Evolutionary conservation across 2,329 filamentous ascomycete species (phyloP).

Genomic region (Pyrenochaeta sp.): DNA sequence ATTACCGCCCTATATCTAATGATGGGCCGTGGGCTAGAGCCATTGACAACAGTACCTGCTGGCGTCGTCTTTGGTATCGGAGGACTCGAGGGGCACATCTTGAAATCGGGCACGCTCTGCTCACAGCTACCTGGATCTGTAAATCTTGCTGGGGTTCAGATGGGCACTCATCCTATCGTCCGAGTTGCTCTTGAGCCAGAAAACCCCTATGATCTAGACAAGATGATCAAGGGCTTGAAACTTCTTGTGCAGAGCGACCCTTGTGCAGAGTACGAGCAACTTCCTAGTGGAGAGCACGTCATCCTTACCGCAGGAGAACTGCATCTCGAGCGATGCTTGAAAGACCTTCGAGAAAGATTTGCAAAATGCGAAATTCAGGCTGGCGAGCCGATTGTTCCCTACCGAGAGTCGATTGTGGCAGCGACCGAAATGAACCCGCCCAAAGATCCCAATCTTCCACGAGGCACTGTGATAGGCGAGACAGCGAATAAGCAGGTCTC

Average conservation of each 20-base stretch:
- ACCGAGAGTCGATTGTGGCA: conserved; percentile 87
- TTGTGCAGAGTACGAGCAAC: conserved; percentile 93
- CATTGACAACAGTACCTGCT: conserved; percentile 83
- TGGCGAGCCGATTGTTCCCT: conserved; percentile 93
- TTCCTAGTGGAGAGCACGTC: conserved; percentile 93
- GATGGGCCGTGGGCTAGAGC: conserved; percentile 90
- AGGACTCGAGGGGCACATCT: conserved; percentile 88
- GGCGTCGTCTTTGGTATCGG: conserved; percentile 96
- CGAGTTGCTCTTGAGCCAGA: conserved; percentile 93
- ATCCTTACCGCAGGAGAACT: conserved; percentile 92
- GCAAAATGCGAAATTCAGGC: conserved; percentile 94
- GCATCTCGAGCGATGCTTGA: conserved; percentile 91
- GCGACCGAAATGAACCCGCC: conserved; percentile 92
- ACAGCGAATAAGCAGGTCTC: conserved; percentile 88
- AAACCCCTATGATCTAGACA: conserved; percentile 88
- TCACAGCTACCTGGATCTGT: conserved; percentile 84
- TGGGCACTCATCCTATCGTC: conserved; percentile 88
- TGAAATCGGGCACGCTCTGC: conserved; percentile 94
- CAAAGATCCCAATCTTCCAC: conserved; percentile 82
- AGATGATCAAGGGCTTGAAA: conserved; percentile 89
- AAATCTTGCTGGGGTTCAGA: conserved; percentile 86
- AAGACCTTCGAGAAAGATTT: conserved; percentile 90
- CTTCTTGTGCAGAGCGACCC: conserved; percentile 94
- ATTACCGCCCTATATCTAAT: conserved; percentile 91
- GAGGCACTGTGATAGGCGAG: conserved; percentile 76